Conservation (phyloP, 768 basidiomycete genomes). For the Cubamyces lactineus region DNA sequence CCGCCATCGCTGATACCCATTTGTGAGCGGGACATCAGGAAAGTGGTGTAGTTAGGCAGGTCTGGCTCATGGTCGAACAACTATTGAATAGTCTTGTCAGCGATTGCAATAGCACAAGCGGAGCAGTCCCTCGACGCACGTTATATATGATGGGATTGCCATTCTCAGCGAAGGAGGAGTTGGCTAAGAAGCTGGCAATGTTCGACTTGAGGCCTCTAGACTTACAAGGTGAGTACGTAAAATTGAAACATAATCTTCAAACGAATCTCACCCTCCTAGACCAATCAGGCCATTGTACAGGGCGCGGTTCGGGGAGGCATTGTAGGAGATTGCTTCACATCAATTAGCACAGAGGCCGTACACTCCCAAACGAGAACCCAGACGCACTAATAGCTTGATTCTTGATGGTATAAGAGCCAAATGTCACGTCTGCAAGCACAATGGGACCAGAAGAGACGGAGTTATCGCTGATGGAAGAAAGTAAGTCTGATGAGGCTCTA, state of each 20-base stretch:
- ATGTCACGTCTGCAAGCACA: conserved; percentile 8
- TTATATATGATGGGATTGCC: conserved; percentile 12
- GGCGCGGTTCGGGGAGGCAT: not conserved
- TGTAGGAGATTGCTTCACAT: not conserved
- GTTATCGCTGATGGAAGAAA: not conserved
- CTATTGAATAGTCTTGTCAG: not conserved
- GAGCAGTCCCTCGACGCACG: not conserved
- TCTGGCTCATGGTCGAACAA: conserved; percentile 13
- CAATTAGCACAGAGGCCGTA: not conserved
- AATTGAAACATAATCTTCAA: too few relatives aligned
- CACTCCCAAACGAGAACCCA: not conserved
- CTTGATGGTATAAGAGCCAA: conserved; percentile 11
- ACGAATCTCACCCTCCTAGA: conserved; percentile 1
- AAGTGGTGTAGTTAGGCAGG: conserved; percentile 14
- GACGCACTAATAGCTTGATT: conserved; percentile 19
- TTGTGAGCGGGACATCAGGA: conserved; percentile 14
- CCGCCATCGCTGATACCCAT: conserved; percentile 15
- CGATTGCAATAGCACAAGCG: not conserved
- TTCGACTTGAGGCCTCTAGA: not conserved
- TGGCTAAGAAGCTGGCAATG: not conserved
- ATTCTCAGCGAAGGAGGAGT: conserved; percentile 8
- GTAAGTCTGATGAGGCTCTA: not conserved
- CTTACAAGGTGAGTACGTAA: not conserved
- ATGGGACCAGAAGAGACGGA: conserved; percentile 7
- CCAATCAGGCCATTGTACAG: conserved; percentile 8